Evolutionary conservation across 495 filamentous ascomycete species (phyloP), one percentile per base, ranked within the genome.

Genomic region (Lophiotrema nucula): DNA sequence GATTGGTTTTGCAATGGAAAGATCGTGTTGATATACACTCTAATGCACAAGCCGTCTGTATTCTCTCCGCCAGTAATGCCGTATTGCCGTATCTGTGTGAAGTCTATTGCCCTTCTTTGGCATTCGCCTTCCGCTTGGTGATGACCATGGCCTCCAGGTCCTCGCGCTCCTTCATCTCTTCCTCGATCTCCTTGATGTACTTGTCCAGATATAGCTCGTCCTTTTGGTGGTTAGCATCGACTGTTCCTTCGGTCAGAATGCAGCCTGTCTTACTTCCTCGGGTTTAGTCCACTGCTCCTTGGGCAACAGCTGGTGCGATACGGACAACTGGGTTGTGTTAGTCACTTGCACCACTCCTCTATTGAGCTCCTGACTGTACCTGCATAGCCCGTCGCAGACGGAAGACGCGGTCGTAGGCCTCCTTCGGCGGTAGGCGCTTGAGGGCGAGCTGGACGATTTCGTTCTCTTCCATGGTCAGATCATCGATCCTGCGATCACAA

Each of bases 361-460:
- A 22, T 22, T 27, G 4, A 33, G 28, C n/a, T 13, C 24, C 22
- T 47, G n/a, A 24, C n/a, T 18, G 24, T 63, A 91, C 88, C 84
- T 97, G 93, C 77, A 92, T 87, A 66, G 93, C 95, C 72, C 93
- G 84, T 72, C 93, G 88, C 73, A 97, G 83, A 69, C 93, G 90
- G 84, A 88, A 97, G 70, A 97, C 84, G 74, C 93, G 92, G 79
- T 98, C 93, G 76, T 97, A 97, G 66, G 84, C 80, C 68, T 89
- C 89, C 81, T 95, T 91, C 60, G 88, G 80, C 33, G 89, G 83
- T 39, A 98, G 87, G 73, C 93, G 90, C 81, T 88, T 86, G 71
- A 98, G 80, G 49, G 93, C 93, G 62, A 83, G 78, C 72, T 91
- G 84, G 67, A 97, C 91, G 25, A 73, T 73, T 65, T 92, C 89